These are phyloP conservation scores for Dioszegia aurantiaca DNA, from an alignment of 768 basidiomycete genomes.

Conservation along the genomic window DNA sequence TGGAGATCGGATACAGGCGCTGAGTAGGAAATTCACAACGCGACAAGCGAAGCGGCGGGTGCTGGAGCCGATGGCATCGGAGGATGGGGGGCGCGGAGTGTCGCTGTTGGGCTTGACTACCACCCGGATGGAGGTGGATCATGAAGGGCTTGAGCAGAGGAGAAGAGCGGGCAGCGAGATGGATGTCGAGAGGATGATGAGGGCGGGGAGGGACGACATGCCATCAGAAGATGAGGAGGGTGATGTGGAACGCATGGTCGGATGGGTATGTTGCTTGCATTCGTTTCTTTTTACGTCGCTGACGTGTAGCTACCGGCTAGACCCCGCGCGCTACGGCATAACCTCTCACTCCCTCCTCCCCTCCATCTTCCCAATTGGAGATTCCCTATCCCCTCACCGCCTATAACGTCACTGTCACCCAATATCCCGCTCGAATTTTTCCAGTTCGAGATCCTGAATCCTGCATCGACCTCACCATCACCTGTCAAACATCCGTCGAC, in stretches of 20 bases:
- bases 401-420: conserved; percentile 31
- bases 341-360: conserved; percentile 15
- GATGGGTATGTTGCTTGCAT: conserved; percentile 5
- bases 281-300: neutral
- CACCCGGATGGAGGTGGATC: conserved; percentile 2
- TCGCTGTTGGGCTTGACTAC: conserved; percentile 6
- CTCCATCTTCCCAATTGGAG: conserved; percentile 28
- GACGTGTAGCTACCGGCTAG: conserved; percentile 19
- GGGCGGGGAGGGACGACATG: neutral
- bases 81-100: neutral
- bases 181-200: conserved; percentile 27
- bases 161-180: conserved; percentile 30
- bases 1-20: conserved; percentile 21
- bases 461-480: conserved; percentile 14
- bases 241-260: conserved; percentile 5
- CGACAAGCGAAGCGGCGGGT: conserved; percentile 21
- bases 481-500: neutral
- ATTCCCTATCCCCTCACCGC: conserved; percentile 39
- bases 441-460: conserved; percentile 30
- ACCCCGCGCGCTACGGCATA: conserved; percentile 14
- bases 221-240: conserved; percentile 8
- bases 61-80: conserved; percentile 28
- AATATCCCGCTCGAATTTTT: conserved; percentile 34
- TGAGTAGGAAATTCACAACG: conserved; percentile 23
- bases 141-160: conserved; percentile 15